A percentile compares a stretch with the other conserved stretches of the same genome.
Evolutionary conservation across 139 green algal species (phyloP).

Genomic region (Auxenochlorella pyrenoidosa): DNA sequence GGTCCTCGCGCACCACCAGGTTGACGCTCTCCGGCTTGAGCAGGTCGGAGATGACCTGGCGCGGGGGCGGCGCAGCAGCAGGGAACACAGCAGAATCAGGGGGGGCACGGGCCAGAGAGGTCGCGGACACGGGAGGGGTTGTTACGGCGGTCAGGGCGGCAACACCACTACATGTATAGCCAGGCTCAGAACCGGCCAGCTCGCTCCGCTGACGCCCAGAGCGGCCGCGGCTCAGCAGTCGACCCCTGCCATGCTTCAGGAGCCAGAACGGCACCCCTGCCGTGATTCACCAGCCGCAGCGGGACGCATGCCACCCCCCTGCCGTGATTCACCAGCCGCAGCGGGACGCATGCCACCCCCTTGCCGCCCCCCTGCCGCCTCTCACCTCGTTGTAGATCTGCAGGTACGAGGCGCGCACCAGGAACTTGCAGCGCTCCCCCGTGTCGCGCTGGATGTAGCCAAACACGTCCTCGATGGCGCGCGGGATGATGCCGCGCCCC

Average conservation of each 20-base stretch:
- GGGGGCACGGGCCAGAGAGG: no score
- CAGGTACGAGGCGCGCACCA: conserved; percentile 94
- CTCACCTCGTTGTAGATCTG: conserved; percentile 98
- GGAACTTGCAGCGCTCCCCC: conserved; percentile 81
- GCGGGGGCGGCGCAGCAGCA: background rate
- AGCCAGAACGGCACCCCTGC: no score
- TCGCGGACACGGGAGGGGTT: no score
- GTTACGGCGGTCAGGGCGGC: no score
- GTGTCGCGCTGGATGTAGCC: conserved; percentile 87
- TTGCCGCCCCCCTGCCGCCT: background rate
- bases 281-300: background rate
- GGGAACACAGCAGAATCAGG: background rate
- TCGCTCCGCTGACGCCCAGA: background rate
- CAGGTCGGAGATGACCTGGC: conserved; percentile 89
- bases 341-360: no score
- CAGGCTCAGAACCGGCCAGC: background rate
- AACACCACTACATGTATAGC: no score
- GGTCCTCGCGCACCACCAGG: conserved; percentile 89
- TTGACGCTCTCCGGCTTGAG: conserved; percentile 91
- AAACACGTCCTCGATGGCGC: conserved; percentile 96
- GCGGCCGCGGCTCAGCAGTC: no score
- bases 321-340: background rate
- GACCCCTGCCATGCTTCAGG: no score
- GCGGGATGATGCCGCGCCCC: conserved; percentile 89
- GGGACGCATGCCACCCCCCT: no score